Evolutionary conservation across 768 basidiomycete genomes (phyloP).

Genomic region (Suillus fuscotomentosus): DNA sequence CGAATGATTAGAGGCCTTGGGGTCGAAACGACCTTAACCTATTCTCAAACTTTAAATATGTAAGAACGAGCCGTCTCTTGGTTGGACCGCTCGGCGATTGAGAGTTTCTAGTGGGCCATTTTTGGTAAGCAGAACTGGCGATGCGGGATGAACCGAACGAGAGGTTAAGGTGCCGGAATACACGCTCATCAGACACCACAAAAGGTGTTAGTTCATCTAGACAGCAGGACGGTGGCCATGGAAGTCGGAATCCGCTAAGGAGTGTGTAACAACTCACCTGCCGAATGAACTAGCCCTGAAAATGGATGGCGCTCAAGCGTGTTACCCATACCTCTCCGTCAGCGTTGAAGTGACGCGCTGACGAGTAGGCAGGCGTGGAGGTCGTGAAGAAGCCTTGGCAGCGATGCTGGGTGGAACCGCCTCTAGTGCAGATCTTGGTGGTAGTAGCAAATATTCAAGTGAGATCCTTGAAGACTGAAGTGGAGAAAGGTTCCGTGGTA

Average conservation of each 20-base stretch:
- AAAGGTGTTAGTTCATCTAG: slow-evolving; percentile 86
- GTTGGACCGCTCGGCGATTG: slow-evolving; percentile 53
- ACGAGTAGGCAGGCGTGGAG: slow-evolving; percentile 80
- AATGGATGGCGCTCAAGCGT: slow-evolving; percentile 89
- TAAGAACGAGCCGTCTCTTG: slow-evolving; percentile 53
- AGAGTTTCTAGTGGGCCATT: slow-evolving; percentile 73
- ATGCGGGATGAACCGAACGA: slow-evolving; percentile 70
- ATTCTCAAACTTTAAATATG: slow-evolving; percentile 72
- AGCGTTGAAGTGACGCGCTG: slow-evolving; percentile 52
- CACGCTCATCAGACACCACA: slow-evolving; percentile 70
- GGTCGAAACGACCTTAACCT: slow-evolving; percentile 88
- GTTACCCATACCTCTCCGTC: slow-evolving; percentile 73
- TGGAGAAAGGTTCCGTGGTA: slow-evolving; percentile 87
- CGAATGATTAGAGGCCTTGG: slow-evolving; percentile 92
- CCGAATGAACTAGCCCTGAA: slow-evolving; percentile 90
- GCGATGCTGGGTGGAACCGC: slow-evolving; percentile 72
- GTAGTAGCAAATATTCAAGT: slow-evolving; percentile 88
- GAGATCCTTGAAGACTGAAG: slow-evolving; percentile 86
- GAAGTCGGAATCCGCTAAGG: slow-evolving; percentile 85
- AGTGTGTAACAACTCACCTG: too few species aligned
- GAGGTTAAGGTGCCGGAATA: slow-evolving; percentile 21
- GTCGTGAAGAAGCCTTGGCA: slow-evolving; percentile 79
- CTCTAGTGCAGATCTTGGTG: slow-evolving; percentile 87
- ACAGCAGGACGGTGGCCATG: slow-evolving; percentile 88
- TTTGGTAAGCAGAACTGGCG: slow-evolving; percentile 74